Evolutionary conservation across 1,284 basidiomycete genomes (phyloP).

Genomic region (Naganishia albida): DNA sequence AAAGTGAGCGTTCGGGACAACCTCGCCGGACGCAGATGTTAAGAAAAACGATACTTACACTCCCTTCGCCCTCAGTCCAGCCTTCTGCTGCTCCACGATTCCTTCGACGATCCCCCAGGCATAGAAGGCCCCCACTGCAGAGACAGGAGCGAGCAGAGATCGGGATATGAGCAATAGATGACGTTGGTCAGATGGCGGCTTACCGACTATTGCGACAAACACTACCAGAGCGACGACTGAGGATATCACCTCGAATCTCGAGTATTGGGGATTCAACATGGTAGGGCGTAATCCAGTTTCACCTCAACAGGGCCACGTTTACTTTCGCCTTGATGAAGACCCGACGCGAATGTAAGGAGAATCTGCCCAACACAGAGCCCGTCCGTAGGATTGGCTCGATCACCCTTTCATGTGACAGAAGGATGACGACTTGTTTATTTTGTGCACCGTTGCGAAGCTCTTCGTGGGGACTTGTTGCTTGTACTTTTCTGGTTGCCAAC

Average conservation of each 20-base stretch:
- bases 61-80: slow-evolving; percentile 22
- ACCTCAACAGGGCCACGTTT: too few species aligned
- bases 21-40: not conserved
- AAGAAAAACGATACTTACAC: slow-evolving; percentile 10
- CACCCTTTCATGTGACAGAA: too few species aligned
- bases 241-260: slow-evolving; percentile 21
- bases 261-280: not conserved
- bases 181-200: not conserved
- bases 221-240: slow-evolving; percentile 7
- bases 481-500: too few species aligned
- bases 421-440: too few species aligned
- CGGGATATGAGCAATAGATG: not conserved
- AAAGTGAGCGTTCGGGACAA: not conserved
- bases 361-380: too few species aligned
- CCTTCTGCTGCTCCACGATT: slow-evolving; percentile 21
- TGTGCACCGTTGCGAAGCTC: too few species aligned
- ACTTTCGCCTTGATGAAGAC: too few species aligned
- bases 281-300: too few species aligned
- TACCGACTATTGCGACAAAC: slow-evolving; percentile 14
- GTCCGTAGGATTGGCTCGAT: too few species aligned
- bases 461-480: too few species aligned
- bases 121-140: slow-evolving; percentile 18
- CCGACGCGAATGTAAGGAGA: too few species aligned
- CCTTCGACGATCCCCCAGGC: slow-evolving; percentile 11
- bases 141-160: not conserved